A percentile compares a stretch with the other conserved stretches of the same genome.
phyloP scores from a whole-genome alignment of 2,329 filamentous ascomycete species.

The Nigrospora oryzae region DNA sequence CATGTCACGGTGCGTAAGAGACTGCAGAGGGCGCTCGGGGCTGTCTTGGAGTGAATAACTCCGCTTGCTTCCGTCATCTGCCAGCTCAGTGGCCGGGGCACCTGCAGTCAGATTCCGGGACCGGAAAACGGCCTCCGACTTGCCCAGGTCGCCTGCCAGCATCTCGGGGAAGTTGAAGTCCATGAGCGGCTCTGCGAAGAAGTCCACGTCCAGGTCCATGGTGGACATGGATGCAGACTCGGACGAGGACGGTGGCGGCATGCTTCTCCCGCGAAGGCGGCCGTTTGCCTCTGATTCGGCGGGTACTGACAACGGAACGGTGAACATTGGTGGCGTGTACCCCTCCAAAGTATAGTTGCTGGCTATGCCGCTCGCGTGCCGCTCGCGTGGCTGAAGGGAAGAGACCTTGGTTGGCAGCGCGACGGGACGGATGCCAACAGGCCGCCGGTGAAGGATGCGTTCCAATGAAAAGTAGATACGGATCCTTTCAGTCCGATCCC shows the following conservation, averaged over 20 bases:
- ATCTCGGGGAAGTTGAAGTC: slow-evolving; percentile 46
- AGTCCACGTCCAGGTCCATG: neutral
- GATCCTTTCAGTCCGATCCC: too few relatives aligned
- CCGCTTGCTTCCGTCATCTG: slow-evolving; percentile 15
- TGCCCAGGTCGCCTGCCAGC: slow-evolving; percentile 44
- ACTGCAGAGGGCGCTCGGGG: slow-evolving; percentile 7
- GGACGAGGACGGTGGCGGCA: neutral
- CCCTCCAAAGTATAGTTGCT: too few relatives aligned
- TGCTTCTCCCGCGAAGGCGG: too few relatives aligned
- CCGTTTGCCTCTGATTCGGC: too few relatives aligned
- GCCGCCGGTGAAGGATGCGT: too few relatives aligned
- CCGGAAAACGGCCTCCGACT: slow-evolving; percentile 36
- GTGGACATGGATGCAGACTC: neutral
- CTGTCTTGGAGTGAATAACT: slow-evolving; percentile 15
- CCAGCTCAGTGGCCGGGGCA: slow-evolving; percentile 28
- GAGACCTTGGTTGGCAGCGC: too few relatives aligned
- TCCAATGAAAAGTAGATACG: too few relatives aligned
- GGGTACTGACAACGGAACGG: too few relatives aligned
- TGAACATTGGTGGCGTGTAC: too few relatives aligned
- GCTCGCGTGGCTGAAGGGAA: too few relatives aligned
- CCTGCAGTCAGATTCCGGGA: slow-evolving; percentile 46
- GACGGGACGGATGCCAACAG: too few relatives aligned
- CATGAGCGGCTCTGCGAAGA: slow-evolving; percentile 15
- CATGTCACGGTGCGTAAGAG: slow-evolving; percentile 1
- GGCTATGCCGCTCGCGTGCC: too few relatives aligned